Percentiles rank a stretch among this genome's conserved stretches.
Evolutionary conservation across 306 rosid species (phyloP).

Genomic region (Crataegus laevigata): DNA sequence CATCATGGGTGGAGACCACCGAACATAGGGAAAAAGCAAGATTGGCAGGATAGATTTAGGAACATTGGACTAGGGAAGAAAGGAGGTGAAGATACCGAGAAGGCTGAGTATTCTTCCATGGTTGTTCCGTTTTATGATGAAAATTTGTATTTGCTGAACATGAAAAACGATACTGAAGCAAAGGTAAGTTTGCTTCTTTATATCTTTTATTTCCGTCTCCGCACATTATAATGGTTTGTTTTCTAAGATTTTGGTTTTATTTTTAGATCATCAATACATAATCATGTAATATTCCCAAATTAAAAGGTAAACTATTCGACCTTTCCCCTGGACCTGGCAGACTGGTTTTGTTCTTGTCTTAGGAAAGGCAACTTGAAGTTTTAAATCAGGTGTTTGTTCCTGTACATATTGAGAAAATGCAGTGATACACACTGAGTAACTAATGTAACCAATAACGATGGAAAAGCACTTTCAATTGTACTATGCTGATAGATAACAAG

Average conservation of each 20-base stretch:
- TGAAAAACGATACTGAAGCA: constrained; percentile 78
- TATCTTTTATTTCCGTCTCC: constrained; percentile 1
- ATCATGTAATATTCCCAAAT: not conserved
- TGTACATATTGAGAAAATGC: not conserved
- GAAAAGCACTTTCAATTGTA: not conserved
- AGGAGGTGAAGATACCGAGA: constrained; percentile 59
- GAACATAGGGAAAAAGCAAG: constrained; percentile 63
- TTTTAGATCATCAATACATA: not conserved
- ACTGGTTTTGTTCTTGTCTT: not conserved
- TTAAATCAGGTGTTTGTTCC: not conserved
- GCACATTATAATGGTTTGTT: not conserved
- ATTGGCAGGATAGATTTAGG: constrained; percentile 83
- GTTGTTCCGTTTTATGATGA: constrained; percentile 78
- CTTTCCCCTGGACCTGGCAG: not conserved
- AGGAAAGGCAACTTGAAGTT: not conserved
- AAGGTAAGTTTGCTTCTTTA: constrained; percentile 44
- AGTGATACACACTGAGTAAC: not conserved
- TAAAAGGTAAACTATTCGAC: not conserved
- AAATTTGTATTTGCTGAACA: constrained; percentile 62
- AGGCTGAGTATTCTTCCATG: constrained; percentile 56
- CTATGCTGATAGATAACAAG: constrained; percentile 6
- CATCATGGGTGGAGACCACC: constrained; percentile 63
- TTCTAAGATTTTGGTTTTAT: not conserved
- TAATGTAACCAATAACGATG: not conserved
- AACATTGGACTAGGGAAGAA: constrained; percentile 69